Conservation (phyloP, 306 rosid genomes). For the Sesbania bispinosa region DNA sequence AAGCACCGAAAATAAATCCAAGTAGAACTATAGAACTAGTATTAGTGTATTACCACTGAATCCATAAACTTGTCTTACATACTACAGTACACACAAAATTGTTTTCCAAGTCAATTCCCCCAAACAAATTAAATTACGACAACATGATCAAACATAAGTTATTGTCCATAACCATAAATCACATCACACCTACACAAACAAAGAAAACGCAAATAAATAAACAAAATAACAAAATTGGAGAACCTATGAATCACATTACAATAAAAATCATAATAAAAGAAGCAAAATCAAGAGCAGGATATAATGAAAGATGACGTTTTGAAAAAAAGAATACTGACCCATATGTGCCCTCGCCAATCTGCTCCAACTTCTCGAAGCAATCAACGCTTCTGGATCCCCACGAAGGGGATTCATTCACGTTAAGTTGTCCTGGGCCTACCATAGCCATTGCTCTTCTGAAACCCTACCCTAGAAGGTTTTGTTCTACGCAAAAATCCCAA, state of each 20-base stretch:
- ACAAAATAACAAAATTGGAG: neutral
- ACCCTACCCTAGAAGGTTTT: neutral
- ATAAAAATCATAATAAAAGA: neutral
- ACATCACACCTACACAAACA: slow-evolving; percentile 24
- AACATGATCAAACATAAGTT: slow-evolving; percentile 22
- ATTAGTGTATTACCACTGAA: too few relatives aligned
- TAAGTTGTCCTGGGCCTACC: slow-evolving; percentile 83
- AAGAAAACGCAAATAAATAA: neutral
- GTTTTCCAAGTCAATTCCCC: slow-evolving; percentile 9
- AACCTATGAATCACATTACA: neutral
- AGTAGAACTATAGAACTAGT: neutral
- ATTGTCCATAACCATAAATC: slow-evolving; percentile 15
- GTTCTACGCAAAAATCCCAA: neutral
- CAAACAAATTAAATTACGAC: neutral
- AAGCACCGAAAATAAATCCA: neutral
- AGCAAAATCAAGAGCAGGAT: neutral
- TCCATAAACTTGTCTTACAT: neutral
- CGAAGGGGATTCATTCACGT: slow-evolving; percentile 64
- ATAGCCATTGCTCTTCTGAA: slow-evolving; percentile 52
- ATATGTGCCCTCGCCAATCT: slow-evolving; percentile 97
- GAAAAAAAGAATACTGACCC: slow-evolving; percentile 50
- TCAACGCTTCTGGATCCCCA: slow-evolving; percentile 97
- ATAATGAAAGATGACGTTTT: neutral
- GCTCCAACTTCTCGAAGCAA: slow-evolving; percentile 94
- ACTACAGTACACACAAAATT: neutral